Conservation (phyloP, 2,329 filamentous ascomycete species). For the Penicillium sp. region DNA sequence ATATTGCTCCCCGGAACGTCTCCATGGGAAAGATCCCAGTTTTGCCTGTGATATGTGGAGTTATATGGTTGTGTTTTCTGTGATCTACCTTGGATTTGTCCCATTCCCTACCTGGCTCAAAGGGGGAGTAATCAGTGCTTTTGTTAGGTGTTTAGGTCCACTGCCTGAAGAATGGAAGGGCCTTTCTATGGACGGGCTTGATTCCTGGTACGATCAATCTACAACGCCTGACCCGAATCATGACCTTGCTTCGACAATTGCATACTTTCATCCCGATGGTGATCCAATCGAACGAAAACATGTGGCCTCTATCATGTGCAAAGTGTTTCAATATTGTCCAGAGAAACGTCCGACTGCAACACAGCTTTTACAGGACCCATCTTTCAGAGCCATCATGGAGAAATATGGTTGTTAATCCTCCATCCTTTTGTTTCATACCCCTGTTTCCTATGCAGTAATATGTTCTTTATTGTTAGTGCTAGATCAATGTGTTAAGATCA, state of each 20-base stretch:
- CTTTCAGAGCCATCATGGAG: conserved; percentile 28
- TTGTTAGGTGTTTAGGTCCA: conserved; percentile 22
- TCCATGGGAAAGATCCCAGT: conserved; percentile 24
- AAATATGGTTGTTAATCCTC: conserved; percentile 23
- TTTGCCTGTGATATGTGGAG: conserved; percentile 31
- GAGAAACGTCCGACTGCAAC: conserved; percentile 25
- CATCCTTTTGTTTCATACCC: background rate
- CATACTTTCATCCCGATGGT: conserved; percentile 10
- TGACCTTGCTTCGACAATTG: conserved; percentile 12
- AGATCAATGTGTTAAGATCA: background rate
- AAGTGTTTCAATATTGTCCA: conserved; percentile 22
- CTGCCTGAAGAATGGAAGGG: conserved; percentile 27
- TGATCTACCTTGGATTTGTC: conserved; percentile 19
- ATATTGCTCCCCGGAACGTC: conserved; percentile 28
- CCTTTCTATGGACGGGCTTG: conserved; percentile 11
- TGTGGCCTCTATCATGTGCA: conserved; percentile 20
- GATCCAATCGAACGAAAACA: conserved; percentile 19
- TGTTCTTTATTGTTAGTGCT: background rate
- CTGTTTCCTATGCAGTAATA: background rate
- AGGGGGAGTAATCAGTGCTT: conserved; percentile 17
- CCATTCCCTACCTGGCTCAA: conserved; percentile 14
- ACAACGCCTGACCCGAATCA: conserved; percentile 2
- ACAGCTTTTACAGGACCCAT: conserved; percentile 26
- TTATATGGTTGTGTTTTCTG: conserved; percentile 27
- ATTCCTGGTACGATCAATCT: conserved; percentile 29